Conservation (phyloP, 2,329 filamentous ascomycete genomes). For the Spiromastix sp. region DNA sequence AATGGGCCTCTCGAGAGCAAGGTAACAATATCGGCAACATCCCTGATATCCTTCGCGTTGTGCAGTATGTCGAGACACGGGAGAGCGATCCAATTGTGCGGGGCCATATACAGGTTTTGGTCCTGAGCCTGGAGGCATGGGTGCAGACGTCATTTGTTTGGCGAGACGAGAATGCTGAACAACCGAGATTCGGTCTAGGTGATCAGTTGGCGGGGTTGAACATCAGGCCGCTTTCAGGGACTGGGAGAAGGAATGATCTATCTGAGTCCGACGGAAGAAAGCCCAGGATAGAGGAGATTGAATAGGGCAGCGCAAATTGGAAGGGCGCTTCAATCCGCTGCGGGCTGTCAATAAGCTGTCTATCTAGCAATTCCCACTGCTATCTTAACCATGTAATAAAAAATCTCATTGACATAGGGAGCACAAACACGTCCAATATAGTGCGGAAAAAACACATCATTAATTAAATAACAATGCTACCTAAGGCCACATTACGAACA, state of each 20-base stretch:
- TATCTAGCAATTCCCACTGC: neutral
- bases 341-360: neutral
- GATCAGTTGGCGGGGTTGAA: conserved; percentile 29
- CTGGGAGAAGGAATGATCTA: too few species aligned
- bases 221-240: conserved; percentile 21
- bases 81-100: conserved; percentile 31
- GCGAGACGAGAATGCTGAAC: conserved; percentile 22
- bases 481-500: too few species aligned
- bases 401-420: too few species aligned
- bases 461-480: too few species aligned
- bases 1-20: too few species aligned
- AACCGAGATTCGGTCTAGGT: conserved; percentile 23
- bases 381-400: too few species aligned
- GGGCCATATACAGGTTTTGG: conserved; percentile 28
- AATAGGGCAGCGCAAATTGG: too few species aligned
- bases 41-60: conserved; percentile 26
- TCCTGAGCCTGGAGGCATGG: conserved; percentile 34
- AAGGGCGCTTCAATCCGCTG: too few species aligned
- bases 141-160: conserved; percentile 32
- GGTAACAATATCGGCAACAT: conserved; percentile 26
- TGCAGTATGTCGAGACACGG: conserved; percentile 26
- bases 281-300: conserved; percentile 34
- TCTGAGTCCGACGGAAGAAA: conserved; percentile 13
- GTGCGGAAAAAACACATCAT: too few species aligned
- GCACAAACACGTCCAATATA: too few species aligned